These are phyloP conservation scores for Skeletonema marinoi DNA, from an alignment of 108 stramenopile species.

Conservation along the genomic window DNA sequence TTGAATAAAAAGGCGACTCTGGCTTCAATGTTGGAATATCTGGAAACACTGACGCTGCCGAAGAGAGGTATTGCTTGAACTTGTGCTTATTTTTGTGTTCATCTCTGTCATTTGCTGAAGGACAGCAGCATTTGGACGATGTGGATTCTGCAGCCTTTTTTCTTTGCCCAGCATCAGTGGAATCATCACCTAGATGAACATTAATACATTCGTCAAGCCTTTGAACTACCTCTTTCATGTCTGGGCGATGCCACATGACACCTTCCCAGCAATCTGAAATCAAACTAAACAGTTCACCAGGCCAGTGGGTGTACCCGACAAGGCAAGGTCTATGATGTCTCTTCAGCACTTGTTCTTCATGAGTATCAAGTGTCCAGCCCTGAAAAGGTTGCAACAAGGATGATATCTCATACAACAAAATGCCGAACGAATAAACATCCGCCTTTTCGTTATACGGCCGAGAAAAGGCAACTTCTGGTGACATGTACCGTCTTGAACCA, in stretches of 20 bases:
- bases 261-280: conserved; percentile 24
- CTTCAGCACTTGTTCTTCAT: conserved; percentile 21
- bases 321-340: conserved; percentile 10
- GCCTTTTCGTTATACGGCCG: conserved; percentile 44
- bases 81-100: background rate
- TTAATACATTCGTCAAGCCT: conserved; percentile 17
- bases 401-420: conserved; percentile 72
- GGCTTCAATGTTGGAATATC: background rate
- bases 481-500: conserved; percentile 70
- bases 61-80: background rate
- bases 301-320: conserved; percentile 12
- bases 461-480: conserved; percentile 62
- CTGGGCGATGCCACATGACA: conserved; percentile 25
- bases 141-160: background rate
- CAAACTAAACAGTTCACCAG: conserved; percentile 8
- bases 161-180: too few relatives aligned
- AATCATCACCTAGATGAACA: too few relatives aligned
- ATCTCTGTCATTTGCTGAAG: background rate
- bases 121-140: background rate
- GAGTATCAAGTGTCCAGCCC: conserved; percentile 17
- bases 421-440: conserved; percentile 69
- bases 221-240: conserved; percentile 12
- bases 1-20: background rate
- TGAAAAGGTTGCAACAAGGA: conserved; percentile 51
- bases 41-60: background rate